A percentile compares a stretch with the other conserved stretches of the same genome.
Evolutionary conservation across 2,329 filamentous ascomycete species (phyloP).

Genomic region (Cryphonectria parasitica): DNA sequence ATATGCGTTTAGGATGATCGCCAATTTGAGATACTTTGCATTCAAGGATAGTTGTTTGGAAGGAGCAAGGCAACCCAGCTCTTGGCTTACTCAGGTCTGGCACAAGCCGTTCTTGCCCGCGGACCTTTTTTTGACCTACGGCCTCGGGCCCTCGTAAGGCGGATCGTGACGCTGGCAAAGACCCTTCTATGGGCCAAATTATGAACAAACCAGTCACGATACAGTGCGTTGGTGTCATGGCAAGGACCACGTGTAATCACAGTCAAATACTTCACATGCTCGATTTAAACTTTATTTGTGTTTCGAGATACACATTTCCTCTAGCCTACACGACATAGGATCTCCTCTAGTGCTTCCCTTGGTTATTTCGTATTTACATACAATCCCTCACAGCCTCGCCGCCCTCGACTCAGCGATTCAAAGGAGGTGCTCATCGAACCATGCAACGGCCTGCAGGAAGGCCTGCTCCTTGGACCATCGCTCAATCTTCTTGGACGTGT

Average conservation of each 20-base stretch:
- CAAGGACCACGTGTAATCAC: background rate
- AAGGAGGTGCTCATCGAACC: constrained; percentile 70
- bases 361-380: background rate
- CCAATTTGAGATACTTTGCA: too few species aligned
- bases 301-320: background rate
- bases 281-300: background rate
- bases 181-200: too few species aligned
- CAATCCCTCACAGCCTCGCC: background rate
- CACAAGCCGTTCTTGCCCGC: too few species aligned
- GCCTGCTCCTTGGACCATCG: constrained; percentile 81
- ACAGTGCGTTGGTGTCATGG: background rate
- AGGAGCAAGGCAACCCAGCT: too few species aligned
- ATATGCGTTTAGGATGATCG: too few species aligned
- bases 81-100: too few species aligned
- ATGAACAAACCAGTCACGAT: background rate
- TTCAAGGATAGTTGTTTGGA: too few species aligned
- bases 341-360: background rate
- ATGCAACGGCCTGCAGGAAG: constrained; percentile 75
- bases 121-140: too few species aligned
- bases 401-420: constrained; percentile 28
- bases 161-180: too few species aligned
- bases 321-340: too few species aligned
- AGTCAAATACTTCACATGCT: background rate
- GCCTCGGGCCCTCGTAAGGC: too few species aligned
- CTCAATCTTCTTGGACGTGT: constrained; percentile 58